A percentile compares a stretch with the other conserved stretches of the same genome.
These are phyloP conservation scores for Botryotinia calthae DNA, from an alignment of 2,329 filamentous ascomycete genomes.

Conservation along the genomic window DNA sequence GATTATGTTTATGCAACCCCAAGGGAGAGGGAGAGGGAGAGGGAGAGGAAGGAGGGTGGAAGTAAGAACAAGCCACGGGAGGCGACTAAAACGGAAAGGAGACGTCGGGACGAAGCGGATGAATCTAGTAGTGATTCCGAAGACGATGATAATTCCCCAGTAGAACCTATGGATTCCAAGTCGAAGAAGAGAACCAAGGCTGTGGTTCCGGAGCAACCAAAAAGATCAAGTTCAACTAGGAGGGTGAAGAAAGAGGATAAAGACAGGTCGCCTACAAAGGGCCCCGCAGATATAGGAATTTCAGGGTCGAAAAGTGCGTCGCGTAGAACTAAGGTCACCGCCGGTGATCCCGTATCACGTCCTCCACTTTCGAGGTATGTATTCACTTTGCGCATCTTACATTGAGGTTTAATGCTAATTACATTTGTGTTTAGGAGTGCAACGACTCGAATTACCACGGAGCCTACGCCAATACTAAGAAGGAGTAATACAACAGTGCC, in stretches of 20 bases:
- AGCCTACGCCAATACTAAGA: conserved; percentile 24
- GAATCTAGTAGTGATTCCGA: conserved; percentile 30
- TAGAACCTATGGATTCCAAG: conserved; percentile 24
- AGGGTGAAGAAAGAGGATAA: conserved; percentile 22
- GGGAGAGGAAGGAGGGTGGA: conserved; percentile 15
- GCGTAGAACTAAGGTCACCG: conserved; percentile 28
- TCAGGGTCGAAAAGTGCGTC: conserved; percentile 27
- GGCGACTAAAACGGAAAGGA: conserved; percentile 27
- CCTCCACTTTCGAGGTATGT: conserved; percentile 33
- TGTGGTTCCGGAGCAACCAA: conserved; percentile 31
- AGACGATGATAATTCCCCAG: conserved; percentile 18
- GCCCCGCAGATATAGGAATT: conserved; percentile 16
- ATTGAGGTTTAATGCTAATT: conserved; percentile 24
- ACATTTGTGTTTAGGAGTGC: conserved; percentile 23
- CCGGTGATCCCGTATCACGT: conserved; percentile 23
- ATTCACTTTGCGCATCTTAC: neutral
- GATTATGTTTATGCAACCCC: conserved; percentile 31
- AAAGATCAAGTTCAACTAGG: conserved; percentile 25
- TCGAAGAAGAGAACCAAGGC: conserved; percentile 33
- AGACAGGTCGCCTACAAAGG: conserved; percentile 23
- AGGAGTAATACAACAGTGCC: conserved; percentile 31
- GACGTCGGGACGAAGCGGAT: conserved; percentile 27
- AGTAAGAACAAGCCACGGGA: conserved; percentile 18
- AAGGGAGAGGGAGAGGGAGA: conserved; percentile 13
- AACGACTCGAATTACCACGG: conserved; percentile 20